These are phyloP conservation scores for Plenodomus tracheiphilus DNA, from an alignment of 2,329 filamentous ascomycete genomes.

Conservation along the genomic window DNA sequence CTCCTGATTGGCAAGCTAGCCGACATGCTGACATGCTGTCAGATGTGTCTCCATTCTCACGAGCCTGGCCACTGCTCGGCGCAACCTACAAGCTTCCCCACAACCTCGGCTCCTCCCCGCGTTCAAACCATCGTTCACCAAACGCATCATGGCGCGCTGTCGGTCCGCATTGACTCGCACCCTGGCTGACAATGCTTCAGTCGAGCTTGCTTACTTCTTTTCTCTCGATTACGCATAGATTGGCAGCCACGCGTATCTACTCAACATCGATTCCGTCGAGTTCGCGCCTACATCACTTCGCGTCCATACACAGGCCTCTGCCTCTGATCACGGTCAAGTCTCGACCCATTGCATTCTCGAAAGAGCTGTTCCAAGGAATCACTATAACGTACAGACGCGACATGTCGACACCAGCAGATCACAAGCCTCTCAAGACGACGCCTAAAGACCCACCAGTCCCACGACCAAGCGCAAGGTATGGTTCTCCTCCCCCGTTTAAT, in stretches of 20 bases:
- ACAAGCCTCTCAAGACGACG: constrained; percentile 32
- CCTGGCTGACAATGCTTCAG: constrained; percentile 32
- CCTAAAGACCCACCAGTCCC: constrained; percentile 51
- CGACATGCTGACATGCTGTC: not conserved
- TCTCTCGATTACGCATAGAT: not conserved
- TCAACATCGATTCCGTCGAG: not conserved
- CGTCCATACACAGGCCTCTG: not conserved
- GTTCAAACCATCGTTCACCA: constrained; percentile 16
- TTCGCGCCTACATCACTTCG: not conserved
- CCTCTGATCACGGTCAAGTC: too few species aligned
- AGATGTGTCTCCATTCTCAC: not conserved
- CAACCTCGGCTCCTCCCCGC: constrained; percentile 42
- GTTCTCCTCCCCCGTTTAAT: not conserved
- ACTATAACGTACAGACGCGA: constrained; percentile 12
- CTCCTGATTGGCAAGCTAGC: not conserved
- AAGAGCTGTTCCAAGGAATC: not conserved
- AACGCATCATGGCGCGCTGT: constrained; percentile 24
- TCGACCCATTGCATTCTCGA: not conserved
- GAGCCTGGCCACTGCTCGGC: not conserved
- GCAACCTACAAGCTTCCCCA: not conserved
- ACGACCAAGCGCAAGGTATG: constrained; percentile 66
- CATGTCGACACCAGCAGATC: constrained; percentile 41
- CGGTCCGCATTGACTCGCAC: constrained; percentile 8
- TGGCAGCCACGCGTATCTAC: not conserved
- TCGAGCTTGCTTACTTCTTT: constrained; percentile 5